phyloP scores from a whole-genome alignment of 352 stramenopile genomes.

The Stramenopiles sp. region DNA sequence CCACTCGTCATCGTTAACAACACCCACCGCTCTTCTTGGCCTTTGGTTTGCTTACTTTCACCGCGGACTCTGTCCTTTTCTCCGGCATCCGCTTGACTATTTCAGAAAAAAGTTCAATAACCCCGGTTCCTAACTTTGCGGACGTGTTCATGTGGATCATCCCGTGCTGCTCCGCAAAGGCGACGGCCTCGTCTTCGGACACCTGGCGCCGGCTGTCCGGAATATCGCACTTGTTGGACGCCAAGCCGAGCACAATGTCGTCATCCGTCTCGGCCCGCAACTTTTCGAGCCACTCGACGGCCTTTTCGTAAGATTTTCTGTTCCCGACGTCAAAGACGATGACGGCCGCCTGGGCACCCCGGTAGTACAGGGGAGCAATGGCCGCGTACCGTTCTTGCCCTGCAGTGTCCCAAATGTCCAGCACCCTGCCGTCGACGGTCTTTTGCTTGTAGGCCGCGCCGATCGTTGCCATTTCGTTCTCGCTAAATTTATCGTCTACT shows the following conservation, averaged over 20 bases:
- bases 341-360: background rate
- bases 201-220: background rate
- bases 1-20: no score
- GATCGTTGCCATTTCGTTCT: background rate
- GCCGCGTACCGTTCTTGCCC: background rate
- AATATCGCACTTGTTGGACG: background rate
- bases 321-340: background rate
- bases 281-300: background rate
- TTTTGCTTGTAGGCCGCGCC: background rate
- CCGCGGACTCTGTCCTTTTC: background rate
- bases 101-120: background rate
- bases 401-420: background rate
- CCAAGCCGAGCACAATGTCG: background rate
- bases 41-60: no score
- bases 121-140: background rate
- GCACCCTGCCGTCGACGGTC: background rate
- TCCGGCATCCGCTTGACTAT: background rate
- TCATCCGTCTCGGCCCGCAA: background rate
- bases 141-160: background rate
- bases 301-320: conserved; percentile 1
- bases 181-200: background rate
- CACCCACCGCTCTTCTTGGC: no score
- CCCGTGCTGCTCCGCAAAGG: background rate
- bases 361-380: background rate
- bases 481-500: background rate